A percentile compares a stretch with the other conserved stretches of the same genome.
Evolutionary conservation across 1,284 basidiomycete genomes (phyloP).

Genomic region (Bondarzewia mesenterica): DNA sequence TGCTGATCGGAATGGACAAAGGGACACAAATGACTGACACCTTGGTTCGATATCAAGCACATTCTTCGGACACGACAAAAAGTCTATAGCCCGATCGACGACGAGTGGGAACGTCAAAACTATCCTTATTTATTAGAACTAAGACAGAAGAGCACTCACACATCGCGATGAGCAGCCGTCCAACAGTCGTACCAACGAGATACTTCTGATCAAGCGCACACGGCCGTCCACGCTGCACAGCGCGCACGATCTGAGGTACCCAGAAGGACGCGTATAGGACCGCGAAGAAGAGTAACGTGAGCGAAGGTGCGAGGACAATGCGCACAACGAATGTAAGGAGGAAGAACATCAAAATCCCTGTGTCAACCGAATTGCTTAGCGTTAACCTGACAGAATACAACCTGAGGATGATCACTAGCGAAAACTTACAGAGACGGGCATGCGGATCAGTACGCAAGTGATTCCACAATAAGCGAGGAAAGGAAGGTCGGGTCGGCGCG

Average conservation of each 20-base stretch:
- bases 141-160: conserved; percentile 47
- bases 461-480: conserved; percentile 43
- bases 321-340: conserved; percentile 66
- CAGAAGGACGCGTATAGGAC: conserved; percentile 72
- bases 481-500: conserved; percentile 21
- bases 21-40: conserved; percentile 30
- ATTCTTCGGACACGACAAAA: conserved; percentile 77
- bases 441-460: conserved; percentile 64
- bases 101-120: neutral
- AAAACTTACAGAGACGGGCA: conserved; percentile 53
- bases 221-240: conserved; percentile 59
- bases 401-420: neutral
- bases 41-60: conserved; percentile 73
- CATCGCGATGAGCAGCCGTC: conserved; percentile 62
- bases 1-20: neutral
- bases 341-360: conserved; percentile 62
- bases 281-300: conserved; percentile 67
- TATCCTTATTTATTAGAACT: no score
- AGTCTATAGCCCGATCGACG: conserved; percentile 44
- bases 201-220: conserved; percentile 67
- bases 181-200: conserved; percentile 70
- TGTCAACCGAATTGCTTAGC: neutral
- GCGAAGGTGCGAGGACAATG: conserved; percentile 62
- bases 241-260: conserved; percentile 79
- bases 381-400: neutral